These are phyloP conservation scores for Suaeda aralocaspica DNA, from an alignment of 148 eudicot genomes.

Conservation along the genomic window DNA sequence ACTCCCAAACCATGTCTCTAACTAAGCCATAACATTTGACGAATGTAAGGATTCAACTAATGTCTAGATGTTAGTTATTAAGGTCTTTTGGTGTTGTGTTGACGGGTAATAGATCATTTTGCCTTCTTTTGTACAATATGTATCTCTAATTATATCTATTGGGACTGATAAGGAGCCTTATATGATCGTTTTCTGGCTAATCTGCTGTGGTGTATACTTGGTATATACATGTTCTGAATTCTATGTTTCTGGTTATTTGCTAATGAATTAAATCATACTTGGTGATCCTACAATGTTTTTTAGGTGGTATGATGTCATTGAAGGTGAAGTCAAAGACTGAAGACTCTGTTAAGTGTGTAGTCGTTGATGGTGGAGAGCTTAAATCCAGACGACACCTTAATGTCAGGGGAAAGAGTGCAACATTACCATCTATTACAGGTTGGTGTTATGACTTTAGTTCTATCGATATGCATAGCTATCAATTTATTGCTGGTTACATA, in stretches of 20 bases:
- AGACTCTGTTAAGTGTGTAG: slow-evolving; percentile 94
- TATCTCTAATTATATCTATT: background rate
- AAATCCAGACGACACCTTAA: slow-evolving; percentile 95
- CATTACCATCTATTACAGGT: slow-evolving; percentile 97
- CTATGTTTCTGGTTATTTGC: background rate
- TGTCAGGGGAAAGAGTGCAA: slow-evolving; percentile 98
- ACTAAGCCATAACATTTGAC: background rate
- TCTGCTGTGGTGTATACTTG: background rate
- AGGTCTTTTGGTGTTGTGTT: background rate
- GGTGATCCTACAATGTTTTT: slow-evolving; percentile 13
- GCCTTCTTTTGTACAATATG: background rate
- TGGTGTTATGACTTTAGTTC: slow-evolving; percentile 11
- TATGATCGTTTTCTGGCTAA: background rate
- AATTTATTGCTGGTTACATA: too few species aligned
- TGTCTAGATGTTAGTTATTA: background rate
- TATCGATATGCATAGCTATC: background rate
- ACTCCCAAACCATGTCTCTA: too few species aligned
- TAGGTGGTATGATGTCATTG: slow-evolving; percentile 99
- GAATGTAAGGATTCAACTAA: background rate
- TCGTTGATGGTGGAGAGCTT: slow-evolving; percentile 96
- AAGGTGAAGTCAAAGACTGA: slow-evolving; percentile 78
- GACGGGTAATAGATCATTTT: too few species aligned
- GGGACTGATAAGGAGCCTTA: background rate
- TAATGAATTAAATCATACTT: background rate
- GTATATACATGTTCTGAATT: background rate